Evolutionary conservation across 805 yeast species (phyloP), one percentile per base, ranked within the genome.

Genomic region (Wickerhamomyces pijperi): DNA sequence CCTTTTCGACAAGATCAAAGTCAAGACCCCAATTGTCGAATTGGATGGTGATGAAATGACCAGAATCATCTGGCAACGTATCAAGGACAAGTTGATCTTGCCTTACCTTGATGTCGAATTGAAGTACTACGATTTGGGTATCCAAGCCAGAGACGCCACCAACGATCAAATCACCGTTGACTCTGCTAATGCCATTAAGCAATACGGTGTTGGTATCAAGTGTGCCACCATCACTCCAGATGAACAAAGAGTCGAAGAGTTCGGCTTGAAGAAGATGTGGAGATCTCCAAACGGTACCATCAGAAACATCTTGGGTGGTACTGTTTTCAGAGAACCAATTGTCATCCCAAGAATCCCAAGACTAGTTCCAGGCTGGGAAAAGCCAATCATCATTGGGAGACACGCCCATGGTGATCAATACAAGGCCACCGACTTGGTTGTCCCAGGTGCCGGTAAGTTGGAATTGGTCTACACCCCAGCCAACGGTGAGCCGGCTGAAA

Each of bases 141-240:
- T 82, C 46, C 66, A 73, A 51, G 65, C 74, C 42, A 68, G 92
- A 63, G 90, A 82, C 54, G 62, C 68, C 28, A 81, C 90, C 28
- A 65, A 77, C 43, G 92, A 82, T 58, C 68, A 78, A 57, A 72
- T 82, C 50, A 82, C 92, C n/a, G 53, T 68, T 36, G 90, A 82
- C 47, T 82, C 90, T 4, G 90, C 90, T 17, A 67, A 77, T 45
- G 90, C 88, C 23, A 82, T 78, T 48, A 69, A 70, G 54, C 56
- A 82, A 58, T 77, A 76, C 48, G 88, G 87, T 45, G 90, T 82
- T 19, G 90, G 87, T 54, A 70, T 82, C 49, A 82, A 82, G 59
- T 82, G 90, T 70, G 90, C 92, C 37, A 82, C 90, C 15, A 82
- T 82, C 50, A 82, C 90, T 2, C 92, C 90, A 3, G 90, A 82